Evolutionary conservation across 2,329 filamentous ascomycete genomes (phyloP), one percentile per base, ranked within the genome.

Genomic region (Fusarium mexicanum): DNA sequence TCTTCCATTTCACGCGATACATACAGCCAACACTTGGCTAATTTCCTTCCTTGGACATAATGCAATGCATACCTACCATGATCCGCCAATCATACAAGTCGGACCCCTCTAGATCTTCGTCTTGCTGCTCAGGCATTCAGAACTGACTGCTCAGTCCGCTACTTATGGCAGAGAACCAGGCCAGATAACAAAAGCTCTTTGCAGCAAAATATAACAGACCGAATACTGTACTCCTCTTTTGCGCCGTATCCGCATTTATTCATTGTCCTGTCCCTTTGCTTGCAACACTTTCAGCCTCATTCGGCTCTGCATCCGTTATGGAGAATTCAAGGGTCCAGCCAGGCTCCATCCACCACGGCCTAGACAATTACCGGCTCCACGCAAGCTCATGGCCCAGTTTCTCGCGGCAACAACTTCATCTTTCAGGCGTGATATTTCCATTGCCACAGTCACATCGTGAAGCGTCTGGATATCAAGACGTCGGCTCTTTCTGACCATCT

Each of bases 361-460:
- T 24, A 59, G 24, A 41, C 47, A 69, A 58, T 59, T 74, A 43
- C 67, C 48, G 53, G 72, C 43, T 74, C 72, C 67, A 72, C 66
- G 61, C 60, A 57, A 43, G 55, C 33, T 58, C 64, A 48, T 31
- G 44, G 31, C 53, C 50, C 44, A 51, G 44, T 51, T 57, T 35
- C 55, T 61, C n/a, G 61, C 58, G n/a, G 44, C 54, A 51, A 43
- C 55, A 59, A 26, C 47, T 51, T 40, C 64, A 58, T 48, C 31
- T 38, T 54, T 38, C 46, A 53, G 60, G 63, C 20, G 40, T 24
- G 22, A 38, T 22, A 40, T 41, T 40, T 17, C 22, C n/a, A 26
- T 44, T 67, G 37, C 31, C 53, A 66, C 26, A 22, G 62, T 48
- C 29, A 50, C 31, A 48, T 53, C 46, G 31, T 43, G 37, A 38